Evolutionary conservation across 352 stramenopile species (phyloP).

Genomic region (Pythium apleroticum): DNA sequence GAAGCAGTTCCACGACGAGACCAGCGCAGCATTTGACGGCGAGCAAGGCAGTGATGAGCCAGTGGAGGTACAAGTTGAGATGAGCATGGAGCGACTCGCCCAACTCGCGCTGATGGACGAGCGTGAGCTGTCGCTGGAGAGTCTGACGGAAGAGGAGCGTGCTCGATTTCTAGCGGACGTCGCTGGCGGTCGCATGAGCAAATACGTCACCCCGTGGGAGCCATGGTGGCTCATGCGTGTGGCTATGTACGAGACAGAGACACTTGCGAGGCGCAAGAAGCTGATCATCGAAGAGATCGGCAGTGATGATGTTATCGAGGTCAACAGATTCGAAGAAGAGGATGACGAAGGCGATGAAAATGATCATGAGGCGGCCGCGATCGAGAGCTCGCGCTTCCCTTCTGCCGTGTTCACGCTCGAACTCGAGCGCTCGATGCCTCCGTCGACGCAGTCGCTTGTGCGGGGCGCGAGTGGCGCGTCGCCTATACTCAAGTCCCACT

Average conservation of each 20-base stretch:
- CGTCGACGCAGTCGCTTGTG: slow-evolving; percentile 36
- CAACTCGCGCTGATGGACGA: slow-evolving; percentile 50
- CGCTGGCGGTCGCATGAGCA: slow-evolving; percentile 58
- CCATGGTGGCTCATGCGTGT: slow-evolving; percentile 67
- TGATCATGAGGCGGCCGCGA: slow-evolving; percentile 7
- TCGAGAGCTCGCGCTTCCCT: slow-evolving; percentile 42
- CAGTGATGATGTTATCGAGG: slow-evolving; percentile 2
- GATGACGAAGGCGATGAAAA: slow-evolving; percentile 10
- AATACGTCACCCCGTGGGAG: slow-evolving; percentile 63
- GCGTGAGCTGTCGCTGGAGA: slow-evolving; percentile 55
- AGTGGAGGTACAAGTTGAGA: slow-evolving; percentile 22
- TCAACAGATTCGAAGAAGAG: slow-evolving; percentile 18
- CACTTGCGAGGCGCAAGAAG: slow-evolving; percentile 31
- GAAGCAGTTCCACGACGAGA: slow-evolving; percentile 57
- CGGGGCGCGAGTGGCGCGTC: slow-evolving; percentile 29
- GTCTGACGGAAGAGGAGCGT: slow-evolving; percentile 56
- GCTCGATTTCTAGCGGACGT: slow-evolving; percentile 64
- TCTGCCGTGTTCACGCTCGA: slow-evolving; percentile 46
- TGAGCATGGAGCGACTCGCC: slow-evolving; percentile 41
- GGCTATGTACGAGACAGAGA: slow-evolving; percentile 54
- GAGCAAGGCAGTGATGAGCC: background rate
- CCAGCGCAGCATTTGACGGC: slow-evolving; percentile 28
- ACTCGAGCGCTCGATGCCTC: slow-evolving; percentile 37
- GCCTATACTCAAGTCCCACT: slow-evolving; percentile 49
- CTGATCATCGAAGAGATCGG: slow-evolving; percentile 56